Conservation (phyloP, 2,329 filamentous ascomycete species). For the Pezicula carpinea region DNA sequence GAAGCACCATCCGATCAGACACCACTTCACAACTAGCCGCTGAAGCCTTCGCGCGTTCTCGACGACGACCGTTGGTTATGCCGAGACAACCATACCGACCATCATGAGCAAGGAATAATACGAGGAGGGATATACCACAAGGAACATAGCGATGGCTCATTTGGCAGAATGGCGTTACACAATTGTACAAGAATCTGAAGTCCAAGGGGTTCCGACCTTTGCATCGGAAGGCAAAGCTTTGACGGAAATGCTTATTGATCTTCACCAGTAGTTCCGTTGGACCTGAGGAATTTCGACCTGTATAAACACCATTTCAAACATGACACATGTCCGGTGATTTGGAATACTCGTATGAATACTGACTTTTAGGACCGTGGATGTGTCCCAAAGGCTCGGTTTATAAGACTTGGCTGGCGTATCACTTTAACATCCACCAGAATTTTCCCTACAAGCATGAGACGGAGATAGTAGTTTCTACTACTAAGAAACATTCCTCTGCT, state of each 20-base stretch:
- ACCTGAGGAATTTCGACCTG: not conserved
- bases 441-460: no score
- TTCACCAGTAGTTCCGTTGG: not conserved
- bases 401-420: no score
- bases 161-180: constrained; percentile 10
- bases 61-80: constrained; percentile 69
- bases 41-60: constrained; percentile 71
- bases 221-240: no score
- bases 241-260: not conserved
- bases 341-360: no score
- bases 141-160: constrained; percentile 5
- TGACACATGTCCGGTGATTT: no score
- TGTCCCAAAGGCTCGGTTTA: no score
- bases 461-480: no score
- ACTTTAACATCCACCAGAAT: no score
- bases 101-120: not conserved
- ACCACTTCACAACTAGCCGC: constrained; percentile 65
- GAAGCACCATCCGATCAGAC: constrained; percentile 92
- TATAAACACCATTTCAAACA: constrained; percentile 4
- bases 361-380: no score
- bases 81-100: constrained; percentile 19
- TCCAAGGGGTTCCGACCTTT: not conserved
- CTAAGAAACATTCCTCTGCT: no score
- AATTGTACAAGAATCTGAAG: constrained; percentile 5
- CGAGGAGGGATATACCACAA: not conserved